Percentiles rank a stretch among this genome's conserved stretches.
phyloP scores from a whole-genome alignment of 129 eudicot species.

The Flaveria robusta region DNA sequence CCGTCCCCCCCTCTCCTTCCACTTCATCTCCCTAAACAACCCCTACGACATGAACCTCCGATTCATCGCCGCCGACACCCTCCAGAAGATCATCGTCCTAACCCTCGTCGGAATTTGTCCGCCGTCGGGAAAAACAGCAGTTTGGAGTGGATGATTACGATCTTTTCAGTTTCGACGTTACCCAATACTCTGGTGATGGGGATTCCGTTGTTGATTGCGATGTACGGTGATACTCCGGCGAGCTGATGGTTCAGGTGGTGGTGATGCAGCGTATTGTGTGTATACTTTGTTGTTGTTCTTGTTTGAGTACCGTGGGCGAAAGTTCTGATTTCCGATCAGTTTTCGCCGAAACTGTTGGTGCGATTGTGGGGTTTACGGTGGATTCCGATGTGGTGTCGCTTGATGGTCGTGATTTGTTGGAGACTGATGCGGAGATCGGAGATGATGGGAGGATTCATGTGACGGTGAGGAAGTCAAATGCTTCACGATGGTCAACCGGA shows the following conservation, averaged over 20 bases:
- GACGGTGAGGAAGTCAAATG: constrained; percentile 77
- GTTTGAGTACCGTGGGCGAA: constrained; percentile 83
- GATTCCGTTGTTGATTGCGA: constrained; percentile 80
- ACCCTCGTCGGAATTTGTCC: constrained; percentile 58
- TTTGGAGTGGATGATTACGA: constrained; percentile 80
- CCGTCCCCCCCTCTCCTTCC: constrained; percentile 82
- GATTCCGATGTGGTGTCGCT: constrained; percentile 89
- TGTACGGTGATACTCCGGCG: constrained; percentile 69
- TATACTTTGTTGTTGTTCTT: constrained; percentile 68
- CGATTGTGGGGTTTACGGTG: constrained; percentile 81
- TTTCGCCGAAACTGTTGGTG: constrained; percentile 75
- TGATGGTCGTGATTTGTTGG: constrained; percentile 83
- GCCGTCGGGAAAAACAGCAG: constrained; percentile 55
- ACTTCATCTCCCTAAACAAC: constrained; percentile 72
- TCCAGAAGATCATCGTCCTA: constrained; percentile 71
- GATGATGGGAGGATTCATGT: constrained; percentile 92
- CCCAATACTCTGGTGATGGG: constrained; percentile 95
- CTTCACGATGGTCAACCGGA: constrained; percentile 68
- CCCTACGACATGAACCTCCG: constrained; percentile 78
- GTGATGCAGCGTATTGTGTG: constrained; percentile 85
- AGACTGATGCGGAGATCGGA: constrained; percentile 84
- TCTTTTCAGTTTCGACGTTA: constrained; percentile 67
- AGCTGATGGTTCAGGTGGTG: constrained; percentile 86
- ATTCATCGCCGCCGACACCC: constrained; percentile 82
- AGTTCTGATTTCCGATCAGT: constrained; percentile 77